A percentile compares a stretch with the other conserved stretches of the same genome.
phyloP scores from a whole-genome alignment of 768 basidiomycete genomes.

The Amanita pseudoporphyria region DNA sequence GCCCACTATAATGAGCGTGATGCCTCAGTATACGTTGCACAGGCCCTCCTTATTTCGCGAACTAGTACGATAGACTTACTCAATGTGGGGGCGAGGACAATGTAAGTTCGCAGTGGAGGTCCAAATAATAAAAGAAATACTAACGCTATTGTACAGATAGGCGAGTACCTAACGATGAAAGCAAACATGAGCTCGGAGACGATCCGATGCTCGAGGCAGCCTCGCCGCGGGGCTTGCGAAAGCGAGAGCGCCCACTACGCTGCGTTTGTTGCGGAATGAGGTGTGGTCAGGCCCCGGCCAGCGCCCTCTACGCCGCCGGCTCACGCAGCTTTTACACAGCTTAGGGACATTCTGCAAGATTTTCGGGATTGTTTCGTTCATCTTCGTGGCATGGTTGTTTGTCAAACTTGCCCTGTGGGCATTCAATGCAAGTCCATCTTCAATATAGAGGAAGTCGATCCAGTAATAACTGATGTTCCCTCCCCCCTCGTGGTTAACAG shows the following conservation, averaged over 20 bases:
- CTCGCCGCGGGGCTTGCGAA: neutral
- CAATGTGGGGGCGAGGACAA: too few relatives aligned
- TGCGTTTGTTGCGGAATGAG: neutral
- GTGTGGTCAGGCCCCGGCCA: neutral
- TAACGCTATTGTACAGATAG: neutral
- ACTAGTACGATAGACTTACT: too few relatives aligned
- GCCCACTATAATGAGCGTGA: too few relatives aligned
- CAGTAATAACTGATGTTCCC: neutral
- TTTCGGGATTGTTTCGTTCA: slow-evolving; percentile 16
- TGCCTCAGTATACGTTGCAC: too few relatives aligned
- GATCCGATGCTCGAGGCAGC: neutral
- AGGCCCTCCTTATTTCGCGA: too few relatives aligned
- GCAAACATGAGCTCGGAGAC: neutral
- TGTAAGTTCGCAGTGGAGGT: too few relatives aligned
- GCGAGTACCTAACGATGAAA: neutral
- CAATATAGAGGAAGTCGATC: neutral
- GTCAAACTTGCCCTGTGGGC: slow-evolving; percentile 37
- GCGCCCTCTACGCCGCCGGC: too few relatives aligned
- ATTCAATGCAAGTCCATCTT: slow-evolving; percentile 25
- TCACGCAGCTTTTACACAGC: neutral
- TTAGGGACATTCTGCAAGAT: neutral
- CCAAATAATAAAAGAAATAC: too few relatives aligned
- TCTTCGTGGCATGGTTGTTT: neutral
- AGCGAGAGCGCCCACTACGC: neutral
- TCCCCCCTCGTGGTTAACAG: too few relatives aligned